Conservation (phyloP, 2,329 filamentous ascomycete species). For the Phoma sp. region DNA sequence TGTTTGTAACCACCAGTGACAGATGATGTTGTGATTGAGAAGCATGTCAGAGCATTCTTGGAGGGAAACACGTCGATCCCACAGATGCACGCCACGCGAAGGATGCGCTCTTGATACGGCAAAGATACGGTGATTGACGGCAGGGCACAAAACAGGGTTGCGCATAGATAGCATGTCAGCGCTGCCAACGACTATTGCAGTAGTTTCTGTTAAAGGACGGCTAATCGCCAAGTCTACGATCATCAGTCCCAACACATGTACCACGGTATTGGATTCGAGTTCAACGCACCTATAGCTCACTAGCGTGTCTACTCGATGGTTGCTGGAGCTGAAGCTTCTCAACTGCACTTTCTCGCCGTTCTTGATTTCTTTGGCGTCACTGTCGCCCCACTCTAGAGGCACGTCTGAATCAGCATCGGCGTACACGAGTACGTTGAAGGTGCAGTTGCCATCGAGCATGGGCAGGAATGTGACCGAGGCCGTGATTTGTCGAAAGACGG, state of each 20-base stretch:
- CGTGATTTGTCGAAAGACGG: slow-evolving; percentile 97
- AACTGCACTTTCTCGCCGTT: slow-evolving; percentile 95
- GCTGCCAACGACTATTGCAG: slow-evolving; percentile 11
- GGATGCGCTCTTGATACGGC: not conserved
- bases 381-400: slow-evolving; percentile 97
- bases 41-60: not conserved
- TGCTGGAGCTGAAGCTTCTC: slow-evolving; percentile 93
- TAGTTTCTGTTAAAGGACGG: slow-evolving; percentile 7
- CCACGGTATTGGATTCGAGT: slow-evolving; percentile 10
- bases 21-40: not conserved
- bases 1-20: not conserved
- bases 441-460: slow-evolving; percentile 91
- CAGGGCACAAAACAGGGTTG: slow-evolving; percentile 11
- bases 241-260: slow-evolving; percentile 20
- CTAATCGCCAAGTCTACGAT: slow-evolving; percentile 15
- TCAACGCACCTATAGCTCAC: slow-evolving; percentile 77
- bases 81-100: not conserved
- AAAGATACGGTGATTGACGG: not conserved
- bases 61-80: slow-evolving; percentile 3
- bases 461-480: slow-evolving; percentile 96
- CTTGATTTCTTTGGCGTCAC: slow-evolving; percentile 94
- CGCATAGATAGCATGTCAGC: slow-evolving; percentile 7
- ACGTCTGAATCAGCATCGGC: slow-evolving; percentile 96
- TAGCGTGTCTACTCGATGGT: slow-evolving; percentile 90
- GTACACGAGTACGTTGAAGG: slow-evolving; percentile 98